Conservation (phyloP, 139 green algal genomes). For the Micractinium sp. region DNA sequence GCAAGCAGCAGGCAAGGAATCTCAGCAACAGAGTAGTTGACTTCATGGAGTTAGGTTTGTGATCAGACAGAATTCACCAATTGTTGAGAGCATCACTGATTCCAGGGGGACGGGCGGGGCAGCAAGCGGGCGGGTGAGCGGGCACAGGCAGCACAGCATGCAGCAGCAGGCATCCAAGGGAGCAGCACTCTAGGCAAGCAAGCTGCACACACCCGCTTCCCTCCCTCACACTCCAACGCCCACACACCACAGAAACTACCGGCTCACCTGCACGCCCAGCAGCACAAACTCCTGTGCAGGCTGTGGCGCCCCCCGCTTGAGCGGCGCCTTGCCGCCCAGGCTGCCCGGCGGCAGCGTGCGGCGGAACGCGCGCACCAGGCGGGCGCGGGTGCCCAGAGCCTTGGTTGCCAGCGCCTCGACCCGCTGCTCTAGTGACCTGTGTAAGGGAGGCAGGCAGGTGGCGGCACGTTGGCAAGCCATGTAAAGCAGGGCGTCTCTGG, state of each 20-base stretch:
- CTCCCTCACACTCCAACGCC: too few relatives aligned
- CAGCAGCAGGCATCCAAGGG: too few relatives aligned
- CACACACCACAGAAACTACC: conserved; percentile 1
- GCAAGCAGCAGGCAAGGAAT: neutral
- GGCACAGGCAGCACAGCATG: neutral
- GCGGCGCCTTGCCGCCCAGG: neutral
- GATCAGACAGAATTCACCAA: conserved; percentile 30
- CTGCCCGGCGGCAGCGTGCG: neutral
- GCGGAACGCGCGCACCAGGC: conserved; percentile 56
- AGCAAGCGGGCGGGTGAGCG: neutral
- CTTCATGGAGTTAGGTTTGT: neutral
- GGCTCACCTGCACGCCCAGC: conserved; percentile 29
- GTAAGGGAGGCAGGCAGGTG: neutral
- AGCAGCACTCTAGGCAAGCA: neutral
- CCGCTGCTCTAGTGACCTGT: neutral
- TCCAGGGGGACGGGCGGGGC: neutral
- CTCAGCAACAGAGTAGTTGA: conserved; percentile 18
- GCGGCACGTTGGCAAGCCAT: too few relatives aligned
- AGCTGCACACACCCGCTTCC: neutral
- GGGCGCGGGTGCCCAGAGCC: conserved; percentile 60
- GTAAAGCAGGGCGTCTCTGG: too few relatives aligned
- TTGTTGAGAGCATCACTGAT: conserved; percentile 18
- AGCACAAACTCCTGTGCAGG: conserved; percentile 40
- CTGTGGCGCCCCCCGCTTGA: neutral
- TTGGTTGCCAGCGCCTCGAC: conserved; percentile 58